phyloP scores from a whole-genome alignment of 805 yeast genomes.

The Nakazawaea pomicola region DNA sequence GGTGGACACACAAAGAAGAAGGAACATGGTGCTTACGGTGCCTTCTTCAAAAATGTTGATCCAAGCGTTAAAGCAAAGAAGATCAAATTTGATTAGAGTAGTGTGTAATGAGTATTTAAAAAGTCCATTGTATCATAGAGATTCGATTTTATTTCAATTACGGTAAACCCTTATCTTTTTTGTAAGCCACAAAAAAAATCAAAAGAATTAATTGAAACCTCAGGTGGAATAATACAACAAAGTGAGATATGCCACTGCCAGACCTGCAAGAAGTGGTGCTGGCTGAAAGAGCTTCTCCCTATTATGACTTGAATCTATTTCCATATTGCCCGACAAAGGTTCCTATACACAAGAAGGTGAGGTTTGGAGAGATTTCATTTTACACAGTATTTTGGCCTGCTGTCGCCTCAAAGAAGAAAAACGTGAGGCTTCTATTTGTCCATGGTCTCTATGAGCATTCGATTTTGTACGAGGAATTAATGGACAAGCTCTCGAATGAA shows the following conservation, averaged over 20 bases:
- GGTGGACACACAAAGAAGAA: constrained; percentile 98
- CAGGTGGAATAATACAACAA: background rate
- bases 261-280: background rate
- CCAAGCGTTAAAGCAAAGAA: constrained; percentile 80
- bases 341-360: constrained; percentile 1
- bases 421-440: constrained; percentile 56
- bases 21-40: constrained; percentile 97
- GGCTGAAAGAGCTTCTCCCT: background rate
- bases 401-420: constrained; percentile 21
- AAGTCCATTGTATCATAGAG: background rate
- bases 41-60: constrained; percentile 92
- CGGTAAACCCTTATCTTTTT: background rate
- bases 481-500: constrained; percentile 43
- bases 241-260: background rate
- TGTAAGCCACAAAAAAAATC: background rate
- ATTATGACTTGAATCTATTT: constrained; percentile 8
- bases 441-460: constrained; percentile 72
- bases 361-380: constrained; percentile 7
- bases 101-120: background rate
- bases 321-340: constrained; percentile 6
- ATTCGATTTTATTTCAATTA: background rate
- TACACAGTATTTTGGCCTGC: constrained; percentile 11
- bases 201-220: too few species aligned
- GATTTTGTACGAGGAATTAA: constrained; percentile 41
- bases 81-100: constrained; percentile 66